A percentile compares a stretch with the other conserved stretches of the same genome.
Conservation (phyloP, 768 basidiomycete species). For the Lentinula boryana region DNA sequence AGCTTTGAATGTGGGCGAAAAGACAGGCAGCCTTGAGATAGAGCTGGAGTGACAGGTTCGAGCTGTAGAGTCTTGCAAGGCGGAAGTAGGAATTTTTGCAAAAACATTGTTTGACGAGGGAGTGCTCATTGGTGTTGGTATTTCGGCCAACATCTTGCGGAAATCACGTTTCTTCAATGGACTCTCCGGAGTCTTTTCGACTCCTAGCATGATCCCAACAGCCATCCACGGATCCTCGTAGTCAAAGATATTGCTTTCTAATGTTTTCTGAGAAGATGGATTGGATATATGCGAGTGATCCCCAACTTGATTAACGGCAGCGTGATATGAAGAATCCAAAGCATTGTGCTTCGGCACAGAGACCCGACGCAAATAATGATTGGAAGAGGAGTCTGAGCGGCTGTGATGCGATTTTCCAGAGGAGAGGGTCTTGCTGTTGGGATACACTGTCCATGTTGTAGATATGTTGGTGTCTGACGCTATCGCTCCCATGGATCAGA, state of each 20-base stretch:
- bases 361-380: neutral
- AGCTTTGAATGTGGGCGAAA: neutral
- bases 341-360: neutral
- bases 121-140: neutral
- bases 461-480: neutral
- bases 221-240: conserved; percentile 39
- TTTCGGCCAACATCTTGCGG: neutral
- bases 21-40: too few relatives aligned
- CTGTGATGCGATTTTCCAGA: neutral
- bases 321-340: neutral
- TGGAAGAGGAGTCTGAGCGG: neutral
- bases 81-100: neutral
- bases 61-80: neutral
- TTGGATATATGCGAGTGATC: neutral
- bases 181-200: neutral
- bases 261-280: neutral
- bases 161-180: conserved; percentile 5
- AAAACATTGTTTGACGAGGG: neutral
- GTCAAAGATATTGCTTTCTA: conserved; percentile 27
- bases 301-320: neutral
- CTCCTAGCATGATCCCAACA: conserved; percentile 35
- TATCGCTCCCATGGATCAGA: neutral
- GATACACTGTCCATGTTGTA: neutral
- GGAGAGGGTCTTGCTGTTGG: neutral
- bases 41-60: neutral